These are phyloP conservation scores for Colletotrichum ledebouriae DNA, from an alignment of 2,329 filamentous ascomycete genomes.

Conservation along the genomic window DNA sequence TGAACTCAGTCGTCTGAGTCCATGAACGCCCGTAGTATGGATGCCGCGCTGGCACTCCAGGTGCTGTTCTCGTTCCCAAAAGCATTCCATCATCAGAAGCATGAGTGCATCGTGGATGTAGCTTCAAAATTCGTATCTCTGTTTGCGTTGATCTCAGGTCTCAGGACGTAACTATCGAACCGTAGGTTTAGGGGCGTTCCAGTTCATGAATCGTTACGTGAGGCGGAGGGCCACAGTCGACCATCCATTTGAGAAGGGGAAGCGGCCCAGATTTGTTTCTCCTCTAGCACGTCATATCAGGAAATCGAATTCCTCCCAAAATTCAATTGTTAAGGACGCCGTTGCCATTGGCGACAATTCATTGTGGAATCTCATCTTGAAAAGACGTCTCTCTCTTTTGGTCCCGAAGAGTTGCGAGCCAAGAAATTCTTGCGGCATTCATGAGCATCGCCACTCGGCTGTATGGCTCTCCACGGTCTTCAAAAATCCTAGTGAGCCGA, in stretches of 20 bases:
- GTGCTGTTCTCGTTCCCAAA: not conserved
- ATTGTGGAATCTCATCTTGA: not conserved
- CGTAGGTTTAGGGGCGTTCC: not conserved
- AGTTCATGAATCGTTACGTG: not conserved
- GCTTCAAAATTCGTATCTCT: not conserved
- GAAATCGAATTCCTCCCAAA: not conserved
- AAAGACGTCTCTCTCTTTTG: accelerated
- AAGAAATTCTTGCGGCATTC: slow-evolving; percentile 7
- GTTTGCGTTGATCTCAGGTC: not conserved
- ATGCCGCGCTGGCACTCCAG: slow-evolving; percentile 13
- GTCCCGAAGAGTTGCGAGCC: not conserved
- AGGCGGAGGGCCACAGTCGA: not conserved
- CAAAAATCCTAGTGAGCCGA: not conserved
- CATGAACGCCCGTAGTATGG: not conserved
- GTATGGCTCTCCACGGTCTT: not conserved
- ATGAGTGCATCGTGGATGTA: not conserved
- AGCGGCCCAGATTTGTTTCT: not conserved
- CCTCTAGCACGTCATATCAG: not conserved
- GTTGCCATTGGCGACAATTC: not conserved
- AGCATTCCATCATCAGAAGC: not conserved
- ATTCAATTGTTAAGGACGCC: not conserved
- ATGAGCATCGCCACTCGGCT: not conserved
- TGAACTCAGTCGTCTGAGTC: not conserved
- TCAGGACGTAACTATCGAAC: slow-evolving; percentile 14
- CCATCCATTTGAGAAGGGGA: not conserved